Percentiles rank a stretch among this genome's conserved stretches.
Conservation (phyloP, 129 eudicot genomes). For the Oenanthe sinensis region DNA sequence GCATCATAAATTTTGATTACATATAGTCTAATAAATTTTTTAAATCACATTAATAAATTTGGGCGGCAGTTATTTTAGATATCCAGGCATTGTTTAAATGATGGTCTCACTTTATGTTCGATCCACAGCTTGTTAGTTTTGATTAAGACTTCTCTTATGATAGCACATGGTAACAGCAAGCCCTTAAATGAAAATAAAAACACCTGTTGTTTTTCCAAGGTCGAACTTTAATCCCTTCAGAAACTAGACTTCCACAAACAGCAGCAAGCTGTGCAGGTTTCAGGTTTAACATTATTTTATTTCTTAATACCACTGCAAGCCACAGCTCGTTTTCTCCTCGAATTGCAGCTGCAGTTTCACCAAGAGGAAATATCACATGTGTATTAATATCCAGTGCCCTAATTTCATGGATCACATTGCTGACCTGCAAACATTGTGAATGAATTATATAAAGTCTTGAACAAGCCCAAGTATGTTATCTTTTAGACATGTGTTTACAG, state of each 20-base stretch:
- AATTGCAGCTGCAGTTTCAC: conserved; percentile 99
- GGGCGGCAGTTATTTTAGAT: background rate
- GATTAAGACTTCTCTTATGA: background rate
- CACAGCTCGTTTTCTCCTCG: conserved; percentile 98
- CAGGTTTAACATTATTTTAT: conserved; percentile 55
- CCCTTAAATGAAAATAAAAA: background rate
- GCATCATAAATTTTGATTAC: conserved; percentile 23
- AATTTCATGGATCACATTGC: conserved; percentile 88
- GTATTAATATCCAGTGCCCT: conserved; percentile 93
- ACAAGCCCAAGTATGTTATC: background rate
- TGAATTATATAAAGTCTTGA: background rate
- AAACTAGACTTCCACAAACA: conserved; percentile 83
- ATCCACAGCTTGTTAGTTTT: background rate
- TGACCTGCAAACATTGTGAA: conserved; percentile 46
- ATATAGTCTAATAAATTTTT: background rate
- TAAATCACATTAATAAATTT: background rate
- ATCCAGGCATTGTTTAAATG: background rate
- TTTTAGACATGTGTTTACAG: background rate
- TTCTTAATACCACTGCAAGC: conserved; percentile 93
- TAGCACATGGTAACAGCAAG: conserved; percentile 1
- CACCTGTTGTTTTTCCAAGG: conserved; percentile 84
- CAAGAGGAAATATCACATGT: conserved; percentile 79
- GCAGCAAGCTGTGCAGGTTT: conserved; percentile 99
- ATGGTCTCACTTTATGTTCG: background rate
- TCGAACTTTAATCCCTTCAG: conserved; percentile 89